Evolutionary conservation across 148 eudicot species (phyloP).

Genomic region (Cornus florida): DNA sequence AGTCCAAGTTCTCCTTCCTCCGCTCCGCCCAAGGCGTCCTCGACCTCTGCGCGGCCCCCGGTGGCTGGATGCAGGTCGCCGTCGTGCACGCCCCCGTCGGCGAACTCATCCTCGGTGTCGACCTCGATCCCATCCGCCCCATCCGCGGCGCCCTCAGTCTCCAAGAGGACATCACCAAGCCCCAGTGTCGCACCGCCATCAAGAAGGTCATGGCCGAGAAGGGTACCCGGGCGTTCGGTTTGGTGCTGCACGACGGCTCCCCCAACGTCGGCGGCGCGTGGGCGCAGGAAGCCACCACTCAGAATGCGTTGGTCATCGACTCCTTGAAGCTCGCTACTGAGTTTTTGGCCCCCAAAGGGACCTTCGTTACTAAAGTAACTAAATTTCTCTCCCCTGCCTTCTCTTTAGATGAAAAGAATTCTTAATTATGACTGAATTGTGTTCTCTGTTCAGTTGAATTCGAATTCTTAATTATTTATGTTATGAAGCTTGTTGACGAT

Average conservation of each 20-base stretch:
- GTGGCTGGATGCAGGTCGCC: slow-evolving; percentile 95
- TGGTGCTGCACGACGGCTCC: slow-evolving; percentile 86
- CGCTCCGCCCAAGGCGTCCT: slow-evolving; percentile 71
- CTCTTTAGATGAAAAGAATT: not conserved
- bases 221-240: slow-evolving; percentile 63
- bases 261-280: slow-evolving; percentile 98
- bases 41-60: slow-evolving; percentile 97
- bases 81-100: slow-evolving; percentile 77
- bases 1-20: slow-evolving; percentile 69
- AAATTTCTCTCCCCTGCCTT: not conserved
- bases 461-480: too few relatives aligned
- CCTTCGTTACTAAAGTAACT: slow-evolving; percentile 75
- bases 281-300: slow-evolving; percentile 89
- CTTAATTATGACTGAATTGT: too few relatives aligned
- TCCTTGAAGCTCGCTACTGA: slow-evolving; percentile 85
- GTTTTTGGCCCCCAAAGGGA: slow-evolving; percentile 80
- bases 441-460: too few relatives aligned
- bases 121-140: slow-evolving; percentile 75
- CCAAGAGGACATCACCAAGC: slow-evolving; percentile 71
- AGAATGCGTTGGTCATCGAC: slow-evolving; percentile 87
- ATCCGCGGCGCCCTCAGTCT: slow-evolving; percentile 66
- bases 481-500: too few relatives aligned
- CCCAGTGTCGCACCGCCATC: slow-evolving; percentile 56
- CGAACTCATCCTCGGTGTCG: slow-evolving; percentile 72
- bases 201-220: slow-evolving; percentile 58